Evolutionary conservation across 2,329 filamentous ascomycete species (phyloP).

Genomic region (Cyclaneusma minus): DNA sequence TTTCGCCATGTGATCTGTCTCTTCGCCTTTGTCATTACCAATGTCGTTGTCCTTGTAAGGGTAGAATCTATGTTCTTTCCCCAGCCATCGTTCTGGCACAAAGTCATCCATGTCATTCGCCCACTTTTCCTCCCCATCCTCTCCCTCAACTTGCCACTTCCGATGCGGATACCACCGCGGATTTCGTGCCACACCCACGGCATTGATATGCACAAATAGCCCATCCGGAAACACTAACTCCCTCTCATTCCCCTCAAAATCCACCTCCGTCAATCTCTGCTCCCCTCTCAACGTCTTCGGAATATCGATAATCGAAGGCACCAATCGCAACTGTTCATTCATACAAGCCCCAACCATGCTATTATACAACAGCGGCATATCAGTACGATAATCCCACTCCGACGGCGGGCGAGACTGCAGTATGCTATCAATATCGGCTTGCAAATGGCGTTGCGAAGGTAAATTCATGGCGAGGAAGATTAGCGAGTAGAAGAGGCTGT

Average conservation of each 20-base stretch:
- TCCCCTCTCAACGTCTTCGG: constrained; percentile 26
- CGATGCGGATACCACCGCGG: constrained; percentile 35
- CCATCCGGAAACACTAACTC: constrained; percentile 9
- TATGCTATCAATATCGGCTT: constrained; percentile 14
- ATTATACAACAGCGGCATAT: constrained; percentile 13
- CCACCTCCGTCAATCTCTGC: constrained; percentile 7
- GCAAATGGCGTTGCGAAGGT: constrained; percentile 8
- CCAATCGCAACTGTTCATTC: constrained; percentile 38
- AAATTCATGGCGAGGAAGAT: constrained; percentile 13
- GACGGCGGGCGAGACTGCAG: constrained; percentile 9
- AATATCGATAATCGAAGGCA: constrained; percentile 37
- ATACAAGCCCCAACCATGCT: constrained; percentile 11
- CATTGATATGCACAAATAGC: constrained; percentile 28
- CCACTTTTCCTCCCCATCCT: too few species aligned
- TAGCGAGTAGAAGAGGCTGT: constrained; percentile 15
- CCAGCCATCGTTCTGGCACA: constrained; percentile 39
- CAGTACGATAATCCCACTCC: constrained; percentile 9
- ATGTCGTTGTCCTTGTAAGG: constrained; percentile 20
- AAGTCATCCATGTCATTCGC: constrained; percentile 31
- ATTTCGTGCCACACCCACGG: constrained; percentile 31
- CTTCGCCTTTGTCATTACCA: constrained; percentile 39
- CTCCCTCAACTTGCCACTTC: constrained; percentile 1
- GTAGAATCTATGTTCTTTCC: not conserved
- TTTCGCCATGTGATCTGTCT: constrained; percentile 39
- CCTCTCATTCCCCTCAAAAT: too few species aligned